Conservation (phyloP, 2,329 filamentous ascomycete species). For the Ambrosiella beaveri region DNA sequence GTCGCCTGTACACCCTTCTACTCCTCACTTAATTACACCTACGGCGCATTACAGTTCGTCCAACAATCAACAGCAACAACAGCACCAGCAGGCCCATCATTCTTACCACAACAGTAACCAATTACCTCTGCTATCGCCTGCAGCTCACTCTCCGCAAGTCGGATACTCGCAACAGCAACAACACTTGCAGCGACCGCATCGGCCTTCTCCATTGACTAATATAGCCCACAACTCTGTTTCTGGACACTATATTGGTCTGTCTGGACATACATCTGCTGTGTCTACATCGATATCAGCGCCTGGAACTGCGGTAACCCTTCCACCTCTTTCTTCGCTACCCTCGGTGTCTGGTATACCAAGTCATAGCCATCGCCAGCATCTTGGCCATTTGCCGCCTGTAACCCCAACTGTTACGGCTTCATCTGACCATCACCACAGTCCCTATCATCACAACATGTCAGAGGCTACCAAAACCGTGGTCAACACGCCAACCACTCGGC, state of each 20-base stretch:
- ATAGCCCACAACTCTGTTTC: background rate
- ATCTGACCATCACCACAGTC: background rate
- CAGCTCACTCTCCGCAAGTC: conserved; percentile 22
- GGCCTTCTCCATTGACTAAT: conserved; percentile 1
- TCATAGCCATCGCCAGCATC: conserved; percentile 7
- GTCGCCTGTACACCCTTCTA: background rate
- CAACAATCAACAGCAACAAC: conserved; percentile 16
- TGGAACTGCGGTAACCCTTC: conserved; percentile 23
- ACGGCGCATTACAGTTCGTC: conserved; percentile 6
- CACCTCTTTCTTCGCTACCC: conserved; percentile 18
- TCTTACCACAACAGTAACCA: conserved; percentile 13
- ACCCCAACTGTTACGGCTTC: background rate
- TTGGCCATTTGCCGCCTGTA: conserved; percentile 7
- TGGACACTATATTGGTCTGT: background rate
- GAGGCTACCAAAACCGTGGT: background rate
- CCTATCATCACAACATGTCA: background rate
- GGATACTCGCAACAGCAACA: conserved; percentile 21
- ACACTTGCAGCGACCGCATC: conserved; percentile 6
- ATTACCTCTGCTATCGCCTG: conserved; percentile 7
- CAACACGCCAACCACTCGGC: conserved; percentile 14
- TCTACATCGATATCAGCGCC: conserved; percentile 21
- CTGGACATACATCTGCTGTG: conserved; percentile 6
- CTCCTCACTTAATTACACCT: background rate
- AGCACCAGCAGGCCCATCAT: conserved; percentile 13
- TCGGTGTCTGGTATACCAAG: conserved; percentile 7